phyloP scores from a whole-genome alignment of 2,329 filamentous ascomycete species.

The Mycosphaerella sp. region DNA sequence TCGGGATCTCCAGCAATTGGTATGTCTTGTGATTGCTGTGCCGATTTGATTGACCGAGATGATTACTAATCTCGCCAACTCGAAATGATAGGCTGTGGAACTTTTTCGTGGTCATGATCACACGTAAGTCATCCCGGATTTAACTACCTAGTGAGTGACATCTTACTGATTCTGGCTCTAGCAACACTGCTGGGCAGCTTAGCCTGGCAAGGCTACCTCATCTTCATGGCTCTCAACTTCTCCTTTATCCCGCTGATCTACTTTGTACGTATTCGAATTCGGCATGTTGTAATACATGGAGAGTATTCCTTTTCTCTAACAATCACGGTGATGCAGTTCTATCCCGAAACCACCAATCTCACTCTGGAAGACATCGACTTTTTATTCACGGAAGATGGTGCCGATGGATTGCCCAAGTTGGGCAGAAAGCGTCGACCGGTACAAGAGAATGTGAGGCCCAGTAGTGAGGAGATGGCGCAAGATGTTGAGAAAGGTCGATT shows the following conservation, averaged over 20 bases:
- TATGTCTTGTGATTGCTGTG: neutral
- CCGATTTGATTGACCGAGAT: neutral
- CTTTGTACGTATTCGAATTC: conserved; percentile 29
- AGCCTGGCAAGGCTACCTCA: conserved; percentile 48
- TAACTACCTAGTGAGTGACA: conserved; percentile 10
- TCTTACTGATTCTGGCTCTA: neutral
- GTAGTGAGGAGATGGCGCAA: conserved; percentile 12
- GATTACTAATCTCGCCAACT: conserved; percentile 25
- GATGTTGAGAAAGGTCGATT: conserved; percentile 13
- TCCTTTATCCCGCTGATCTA: conserved; percentile 43
- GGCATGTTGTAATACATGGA: neutral
- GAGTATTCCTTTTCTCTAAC: neutral
- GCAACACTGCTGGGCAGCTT: conserved; percentile 27
- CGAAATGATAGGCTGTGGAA: conserved; percentile 43
- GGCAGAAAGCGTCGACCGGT: conserved; percentile 23
- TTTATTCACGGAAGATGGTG: conserved; percentile 34
- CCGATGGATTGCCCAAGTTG: conserved; percentile 22
- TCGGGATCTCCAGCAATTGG: conserved; percentile 35
- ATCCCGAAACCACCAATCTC: conserved; percentile 40
- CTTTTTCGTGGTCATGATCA: conserved; percentile 34
- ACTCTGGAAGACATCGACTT: conserved; percentile 43
- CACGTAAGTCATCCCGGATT: conserved; percentile 22
- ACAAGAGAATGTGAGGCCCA: conserved; percentile 20
- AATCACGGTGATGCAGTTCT: neutral
- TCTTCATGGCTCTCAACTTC: conserved; percentile 48